These are phyloP conservation scores for Panaeolus papilionaceus DNA, from an alignment of 768 basidiomycete genomes.

Conservation along the genomic window DNA sequence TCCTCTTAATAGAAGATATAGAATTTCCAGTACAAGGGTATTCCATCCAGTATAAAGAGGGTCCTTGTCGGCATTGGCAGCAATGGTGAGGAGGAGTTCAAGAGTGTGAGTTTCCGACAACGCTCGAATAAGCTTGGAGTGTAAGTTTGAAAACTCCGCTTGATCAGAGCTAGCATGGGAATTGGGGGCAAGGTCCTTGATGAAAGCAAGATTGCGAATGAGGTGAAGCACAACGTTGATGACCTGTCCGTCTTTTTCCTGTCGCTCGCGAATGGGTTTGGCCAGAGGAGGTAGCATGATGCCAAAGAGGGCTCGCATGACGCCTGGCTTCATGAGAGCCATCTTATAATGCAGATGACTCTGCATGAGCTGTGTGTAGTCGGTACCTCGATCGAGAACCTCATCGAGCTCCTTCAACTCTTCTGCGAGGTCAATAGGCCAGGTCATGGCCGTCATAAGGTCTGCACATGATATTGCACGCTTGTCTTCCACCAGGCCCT, in stretches of 20 bases:
- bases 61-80: constrained; percentile 77
- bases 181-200: constrained; percentile 83
- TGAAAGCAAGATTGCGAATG: constrained; percentile 92
- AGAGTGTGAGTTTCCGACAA: constrained; percentile 77
- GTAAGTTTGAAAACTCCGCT: constrained; percentile 78
- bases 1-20: constrained; percentile 89
- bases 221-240: constrained; percentile 89
- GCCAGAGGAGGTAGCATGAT: constrained; percentile 82
- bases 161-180: constrained; percentile 77
- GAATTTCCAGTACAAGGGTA: constrained; percentile 89
- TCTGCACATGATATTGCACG: constrained; percentile 86
- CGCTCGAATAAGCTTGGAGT: constrained; percentile 75
- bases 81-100: constrained; percentile 84
- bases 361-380: constrained; percentile 84
- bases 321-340: constrained; percentile 69
- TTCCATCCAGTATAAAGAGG: constrained; percentile 88
- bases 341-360: constrained; percentile 93
- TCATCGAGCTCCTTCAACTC: constrained; percentile 94
- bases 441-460: constrained; percentile 95
- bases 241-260: constrained; percentile 83
- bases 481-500: constrained; percentile 80
- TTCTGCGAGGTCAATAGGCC: constrained; percentile 96
- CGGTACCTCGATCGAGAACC: constrained; percentile 78
- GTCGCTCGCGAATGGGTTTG: constrained; percentile 70
- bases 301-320: constrained; percentile 73